Evolutionary conservation across 495 filamentous ascomycete genomes (phyloP).

Genomic region (Podospora bellae-mahoneyi): DNA sequence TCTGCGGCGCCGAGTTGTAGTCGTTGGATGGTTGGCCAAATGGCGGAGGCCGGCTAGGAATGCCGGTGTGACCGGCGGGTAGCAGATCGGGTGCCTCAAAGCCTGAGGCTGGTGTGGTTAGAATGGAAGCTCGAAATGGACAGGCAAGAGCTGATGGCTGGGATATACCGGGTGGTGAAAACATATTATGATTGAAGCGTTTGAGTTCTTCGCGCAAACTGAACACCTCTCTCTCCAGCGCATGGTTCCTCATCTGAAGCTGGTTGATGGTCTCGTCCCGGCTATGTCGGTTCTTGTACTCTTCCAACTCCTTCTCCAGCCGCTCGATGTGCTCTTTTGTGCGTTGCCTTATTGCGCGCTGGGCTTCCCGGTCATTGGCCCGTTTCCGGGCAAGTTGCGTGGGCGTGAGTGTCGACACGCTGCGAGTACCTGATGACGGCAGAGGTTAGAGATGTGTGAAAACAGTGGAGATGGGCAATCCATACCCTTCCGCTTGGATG

Average conservation of each 20-base stretch:
- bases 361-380: constrained; percentile 85
- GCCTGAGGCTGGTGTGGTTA: constrained; percentile 19
- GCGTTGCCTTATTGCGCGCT: constrained; percentile 77
- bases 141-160: constrained; percentile 15
- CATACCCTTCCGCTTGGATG: constrained; percentile 39
- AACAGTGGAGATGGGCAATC: neutral
- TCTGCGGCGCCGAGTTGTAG: constrained; percentile 22
- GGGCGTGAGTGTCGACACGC: constrained; percentile 69
- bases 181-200: constrained; percentile 8
- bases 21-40: constrained; percentile 19
- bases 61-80: constrained; percentile 1
- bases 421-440: constrained; percentile 52
- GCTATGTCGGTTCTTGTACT: constrained; percentile 41
- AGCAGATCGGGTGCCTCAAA: constrained; percentile 20
- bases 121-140: constrained; percentile 13
- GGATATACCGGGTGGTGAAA: constrained; percentile 25
- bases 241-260: constrained; percentile 37
- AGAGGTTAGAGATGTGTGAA: neutral
- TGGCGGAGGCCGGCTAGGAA: constrained; percentile 21
- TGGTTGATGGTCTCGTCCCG: constrained; percentile 37
- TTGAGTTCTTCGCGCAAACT: constrained; percentile 31
- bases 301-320: constrained; percentile 66
- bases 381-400: constrained; percentile 74
- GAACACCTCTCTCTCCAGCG: constrained; percentile 38
- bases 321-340: constrained; percentile 78